Evolutionary conservation across 2,329 filamentous ascomycete genomes (phyloP).

Genomic region (Sporothrix humicola): DNA sequence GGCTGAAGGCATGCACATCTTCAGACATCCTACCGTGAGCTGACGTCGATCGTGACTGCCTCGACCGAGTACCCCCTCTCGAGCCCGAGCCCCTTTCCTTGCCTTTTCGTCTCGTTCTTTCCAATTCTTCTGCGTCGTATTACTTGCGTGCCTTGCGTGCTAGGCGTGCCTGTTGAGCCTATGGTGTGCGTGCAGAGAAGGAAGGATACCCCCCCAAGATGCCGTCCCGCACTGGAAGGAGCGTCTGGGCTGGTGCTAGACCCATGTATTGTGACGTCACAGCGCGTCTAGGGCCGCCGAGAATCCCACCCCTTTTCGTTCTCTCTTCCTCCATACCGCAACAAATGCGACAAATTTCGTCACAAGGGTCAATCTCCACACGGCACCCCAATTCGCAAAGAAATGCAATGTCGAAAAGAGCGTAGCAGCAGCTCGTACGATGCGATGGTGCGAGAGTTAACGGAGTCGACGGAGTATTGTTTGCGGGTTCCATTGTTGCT

Average conservation of each 20-base stretch:
- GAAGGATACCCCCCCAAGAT: background rate
- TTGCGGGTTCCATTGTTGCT: background rate
- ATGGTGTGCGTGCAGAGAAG: no score
- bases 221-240: background rate
- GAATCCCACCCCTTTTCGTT: background rate
- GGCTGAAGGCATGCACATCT: background rate
- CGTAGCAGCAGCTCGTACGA: background rate
- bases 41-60: background rate
- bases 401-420: background rate
- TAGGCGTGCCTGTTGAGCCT: no score
- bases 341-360: background rate
- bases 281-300: background rate
- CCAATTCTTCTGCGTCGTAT: no score
- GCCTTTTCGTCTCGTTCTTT: no score
- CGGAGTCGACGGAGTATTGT: conserved; percentile 4
- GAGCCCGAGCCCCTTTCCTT: no score
- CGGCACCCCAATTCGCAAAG: background rate
- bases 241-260: background rate
- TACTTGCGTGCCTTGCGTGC: no score
- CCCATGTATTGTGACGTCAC: conserved; percentile 18
- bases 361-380: conserved; percentile 2
- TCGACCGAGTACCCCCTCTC: background rate
- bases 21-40: background rate
- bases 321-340: background rate
- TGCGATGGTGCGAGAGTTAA: background rate